phyloP scores from a whole-genome alignment of 768 basidiomycete species.

The Leucocoprinus birnbaumii region DNA sequence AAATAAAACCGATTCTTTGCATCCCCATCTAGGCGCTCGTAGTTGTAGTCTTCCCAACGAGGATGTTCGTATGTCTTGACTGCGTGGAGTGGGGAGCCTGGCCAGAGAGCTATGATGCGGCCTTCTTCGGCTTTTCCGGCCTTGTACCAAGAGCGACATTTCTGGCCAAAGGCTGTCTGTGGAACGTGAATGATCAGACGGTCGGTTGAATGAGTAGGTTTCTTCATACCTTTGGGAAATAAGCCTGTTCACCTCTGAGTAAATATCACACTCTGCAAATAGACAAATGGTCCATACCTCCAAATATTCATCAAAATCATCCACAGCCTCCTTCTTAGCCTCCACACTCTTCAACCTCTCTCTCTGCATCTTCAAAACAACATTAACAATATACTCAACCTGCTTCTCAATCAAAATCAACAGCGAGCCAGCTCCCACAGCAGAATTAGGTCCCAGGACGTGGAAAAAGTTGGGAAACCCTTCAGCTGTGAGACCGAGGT shows the following conservation, averaged over 20 bases:
- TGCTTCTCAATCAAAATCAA: constrained; percentile 52
- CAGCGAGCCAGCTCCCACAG: constrained; percentile 53
- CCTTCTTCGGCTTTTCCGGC: constrained; percentile 52
- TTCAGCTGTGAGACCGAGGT: constrained; percentile 55
- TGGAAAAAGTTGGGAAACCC: constrained; percentile 73
- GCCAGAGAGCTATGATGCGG: constrained; percentile 56
- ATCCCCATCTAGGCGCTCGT: constrained; percentile 39
- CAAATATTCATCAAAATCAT: constrained; percentile 59
- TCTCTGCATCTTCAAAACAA: constrained; percentile 56
- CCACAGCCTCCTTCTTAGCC: constrained; percentile 53
- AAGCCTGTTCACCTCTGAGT: too few species aligned
- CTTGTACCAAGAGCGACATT: constrained; percentile 67
- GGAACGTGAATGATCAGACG: neutral
- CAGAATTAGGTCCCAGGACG: constrained; percentile 53
- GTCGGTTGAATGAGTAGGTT: neutral
- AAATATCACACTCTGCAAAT: too few species aligned
- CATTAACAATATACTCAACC: constrained; percentile 54
- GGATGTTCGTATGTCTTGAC: constrained; percentile 46
- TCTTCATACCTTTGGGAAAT: constrained; percentile 39
- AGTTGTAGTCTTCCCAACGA: constrained; percentile 65
- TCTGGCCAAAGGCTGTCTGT: constrained; percentile 56
- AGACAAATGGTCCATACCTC: too few species aligned
- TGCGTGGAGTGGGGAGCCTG: constrained; percentile 54
- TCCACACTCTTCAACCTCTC: constrained; percentile 64
- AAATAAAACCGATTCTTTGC: constrained; percentile 50